These are phyloP conservation scores for Auriscalpium vulgare DNA, from an alignment of 768 basidiomycete species.

Conservation along the genomic window DNA sequence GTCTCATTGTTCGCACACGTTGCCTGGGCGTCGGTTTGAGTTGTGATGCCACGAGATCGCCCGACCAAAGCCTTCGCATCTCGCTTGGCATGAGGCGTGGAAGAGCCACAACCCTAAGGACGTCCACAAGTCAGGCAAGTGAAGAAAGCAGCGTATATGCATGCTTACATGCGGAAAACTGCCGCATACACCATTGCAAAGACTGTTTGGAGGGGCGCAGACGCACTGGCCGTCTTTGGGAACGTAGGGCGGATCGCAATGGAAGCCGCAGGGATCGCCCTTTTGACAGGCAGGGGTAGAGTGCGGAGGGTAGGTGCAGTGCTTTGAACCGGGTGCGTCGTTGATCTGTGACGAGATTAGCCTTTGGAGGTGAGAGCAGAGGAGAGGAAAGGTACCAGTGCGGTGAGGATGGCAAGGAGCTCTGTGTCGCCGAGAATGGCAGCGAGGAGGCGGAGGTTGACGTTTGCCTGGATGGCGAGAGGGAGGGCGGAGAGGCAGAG, in stretches of 20 bases:
- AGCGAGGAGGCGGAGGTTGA: slow-evolving; percentile 5
- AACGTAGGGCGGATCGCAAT: slow-evolving; percentile 25
- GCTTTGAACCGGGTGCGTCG: slow-evolving; percentile 21
- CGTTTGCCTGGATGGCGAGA: slow-evolving; percentile 4
- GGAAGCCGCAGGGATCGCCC: slow-evolving; percentile 28
- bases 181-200: slow-evolving; percentile 36
- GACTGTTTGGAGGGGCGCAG: slow-evolving; percentile 27
- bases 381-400: slow-evolving; percentile 17
- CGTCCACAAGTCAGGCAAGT: neutral
- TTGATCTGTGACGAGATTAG: slow-evolving; percentile 26
- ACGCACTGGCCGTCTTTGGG: slow-evolving; percentile 26
- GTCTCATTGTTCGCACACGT: slow-evolving; percentile 23
- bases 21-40: slow-evolving; percentile 24
- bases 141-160: slow-evolving; percentile 1
- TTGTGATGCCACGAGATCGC: slow-evolving; percentile 16
- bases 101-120: slow-evolving; percentile 33
- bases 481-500: slow-evolving; percentile 29
- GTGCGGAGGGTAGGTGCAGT: slow-evolving; percentile 28
- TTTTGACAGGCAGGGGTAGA: slow-evolving; percentile 24
- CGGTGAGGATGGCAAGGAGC: slow-evolving; percentile 6
- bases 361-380: neutral
- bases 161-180: slow-evolving; percentile 4
- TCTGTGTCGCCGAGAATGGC: slow-evolving; percentile 5
- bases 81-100: slow-evolving; percentile 21
- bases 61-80: slow-evolving; percentile 3